Base-by-base conservation (phyloP, 768 basidiomycete species). In the Udeniomyces megalosporus region DNA sequence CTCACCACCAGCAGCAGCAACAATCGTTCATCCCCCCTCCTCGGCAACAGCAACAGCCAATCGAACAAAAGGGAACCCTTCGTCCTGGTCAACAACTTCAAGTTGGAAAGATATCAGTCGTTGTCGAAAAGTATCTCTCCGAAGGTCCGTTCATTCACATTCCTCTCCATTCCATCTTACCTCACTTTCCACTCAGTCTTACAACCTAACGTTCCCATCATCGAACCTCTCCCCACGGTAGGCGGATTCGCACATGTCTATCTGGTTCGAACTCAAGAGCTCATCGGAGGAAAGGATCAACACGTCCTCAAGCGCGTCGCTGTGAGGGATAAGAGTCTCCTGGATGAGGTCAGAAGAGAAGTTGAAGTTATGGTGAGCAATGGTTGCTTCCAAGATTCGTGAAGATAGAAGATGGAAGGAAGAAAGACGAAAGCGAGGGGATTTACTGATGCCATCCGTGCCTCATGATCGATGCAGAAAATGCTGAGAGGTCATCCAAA, bases 311-410 rank as follows among this genome's bases (percentile, higher is more conserved):
- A 99, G 75, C 82, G 92, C 51, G 91, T 99, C 65, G 91, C 88
- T 24, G 91, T 96, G 49, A 80, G 87, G 28, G 88, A 84, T 71
- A 88, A 96, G 71, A 76, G 80, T 38, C 88, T 92, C 80, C 81
- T 97, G 60, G 80, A 83, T 14, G 92, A 95, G 69, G 93, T 97
- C 47, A 86, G 88, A 78, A 90, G 86, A 75, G 95, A 99, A 74
- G 95, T 99, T 49, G 91, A 97, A 70, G 88, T 97, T 67, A 99
- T 99, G 95, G 95, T 96, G n/a, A n/a, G n/a, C n/a, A n/a, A 70
- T 42, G 73, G 67, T 26, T 26, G 17, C 69, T 42, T 42, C 38
- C 38, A 8, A 8, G 38, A 42, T 8, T 42, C 38, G 8, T 42
- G 17, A 31, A 22, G 12, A 32, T 55, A 46, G 52, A 22, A 29